These are phyloP conservation scores for Eutypa lata DNA, from an alignment of 2,329 filamentous ascomycete species.

Conservation along the genomic window DNA sequence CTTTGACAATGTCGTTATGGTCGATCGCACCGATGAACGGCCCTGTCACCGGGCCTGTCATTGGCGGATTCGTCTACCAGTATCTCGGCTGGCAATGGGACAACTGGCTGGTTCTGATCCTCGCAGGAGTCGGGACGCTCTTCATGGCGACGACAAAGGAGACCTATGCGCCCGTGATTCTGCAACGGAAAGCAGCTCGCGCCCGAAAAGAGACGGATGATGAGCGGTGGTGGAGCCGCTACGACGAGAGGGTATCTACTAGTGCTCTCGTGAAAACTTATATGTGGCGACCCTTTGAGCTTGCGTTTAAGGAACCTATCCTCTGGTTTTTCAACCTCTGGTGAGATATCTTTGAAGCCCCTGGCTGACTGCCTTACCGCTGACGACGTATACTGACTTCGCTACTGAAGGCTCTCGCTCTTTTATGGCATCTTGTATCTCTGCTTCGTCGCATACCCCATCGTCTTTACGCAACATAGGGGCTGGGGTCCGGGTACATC, in stretches of 20 bases:
- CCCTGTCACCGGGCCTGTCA: constrained; percentile 57
- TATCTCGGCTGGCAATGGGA: constrained; percentile 86
- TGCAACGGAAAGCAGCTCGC: constrained; percentile 63
- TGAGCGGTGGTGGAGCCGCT: constrained; percentile 72
- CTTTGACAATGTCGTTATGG: constrained; percentile 81
- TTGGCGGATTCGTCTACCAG: constrained; percentile 77
- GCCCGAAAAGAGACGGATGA: constrained; percentile 68
- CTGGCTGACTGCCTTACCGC: not conserved
- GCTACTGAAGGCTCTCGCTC: constrained; percentile 63
- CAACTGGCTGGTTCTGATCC: constrained; percentile 76
- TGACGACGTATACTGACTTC: not conserved
- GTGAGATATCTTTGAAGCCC: constrained; percentile 36
- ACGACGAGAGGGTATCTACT: constrained; percentile 69
- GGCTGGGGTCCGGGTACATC: constrained; percentile 73
- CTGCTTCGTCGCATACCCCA: constrained; percentile 86
- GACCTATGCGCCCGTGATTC: constrained; percentile 71
- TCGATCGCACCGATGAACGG: constrained; percentile 80
- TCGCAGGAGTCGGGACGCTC: constrained; percentile 59
- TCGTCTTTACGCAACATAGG: constrained; percentile 71
- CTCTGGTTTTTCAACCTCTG: constrained; percentile 66
- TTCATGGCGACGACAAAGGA: constrained; percentile 63
- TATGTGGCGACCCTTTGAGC: constrained; percentile 71
- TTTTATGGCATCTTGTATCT: constrained; percentile 86
- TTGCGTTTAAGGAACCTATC: constrained; percentile 81
- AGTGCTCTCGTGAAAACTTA: constrained; percentile 68